Base-by-base conservation (phyloP, 371 early-diverging fungal species). In the Mortierella sp. region DNA sequence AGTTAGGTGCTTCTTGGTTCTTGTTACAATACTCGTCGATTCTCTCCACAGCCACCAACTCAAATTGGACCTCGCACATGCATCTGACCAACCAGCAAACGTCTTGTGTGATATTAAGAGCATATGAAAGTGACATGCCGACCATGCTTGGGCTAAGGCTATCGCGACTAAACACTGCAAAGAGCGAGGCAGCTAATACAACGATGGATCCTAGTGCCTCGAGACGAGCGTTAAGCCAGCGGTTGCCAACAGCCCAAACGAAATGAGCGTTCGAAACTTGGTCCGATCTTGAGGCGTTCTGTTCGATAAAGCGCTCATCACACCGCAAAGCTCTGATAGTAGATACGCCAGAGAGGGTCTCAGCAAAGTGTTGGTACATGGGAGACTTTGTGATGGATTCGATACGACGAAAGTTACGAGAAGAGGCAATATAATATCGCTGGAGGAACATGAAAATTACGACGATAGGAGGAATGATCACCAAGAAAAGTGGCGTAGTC, bases 1-100 rank as follows among this genome's bases (percentile, higher is more conserved):
- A 31, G 19, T 72, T 64, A 15, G 87, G 81, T 2, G 95, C 89
- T 65, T 95, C 95, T 75, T 91, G 86, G 47, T 90, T 91, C 34
- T 93, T 78, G 0, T 76, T 71, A 26, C 88, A 57, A 72, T 95
- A 97, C 71, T 95, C 92, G 10, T 88, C 85, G 0, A 94, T 87
- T 56, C 97, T 92, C 70, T 97, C 96, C 37, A 97, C 90, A 12
- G 95, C 86, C 0, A 93, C 92, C 79, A 96, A 89, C 42, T 92
- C 90, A 66, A 88, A 92, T 76, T 91, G 89, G 3, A 70, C 28
- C 51, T 89, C 90, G 54, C 87, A 86, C 34, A 84, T 85, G 58
- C 86, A 84, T 22, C 94, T 89, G 6, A 96, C 91, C 3, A 92
- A 76, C 93, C 94, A 95, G 26, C 92, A 70, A 8, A 95, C 81